Base-by-base conservation (phyloP, 2,329 filamentous ascomycete genomes). In the Penicillium sp. region DNA sequence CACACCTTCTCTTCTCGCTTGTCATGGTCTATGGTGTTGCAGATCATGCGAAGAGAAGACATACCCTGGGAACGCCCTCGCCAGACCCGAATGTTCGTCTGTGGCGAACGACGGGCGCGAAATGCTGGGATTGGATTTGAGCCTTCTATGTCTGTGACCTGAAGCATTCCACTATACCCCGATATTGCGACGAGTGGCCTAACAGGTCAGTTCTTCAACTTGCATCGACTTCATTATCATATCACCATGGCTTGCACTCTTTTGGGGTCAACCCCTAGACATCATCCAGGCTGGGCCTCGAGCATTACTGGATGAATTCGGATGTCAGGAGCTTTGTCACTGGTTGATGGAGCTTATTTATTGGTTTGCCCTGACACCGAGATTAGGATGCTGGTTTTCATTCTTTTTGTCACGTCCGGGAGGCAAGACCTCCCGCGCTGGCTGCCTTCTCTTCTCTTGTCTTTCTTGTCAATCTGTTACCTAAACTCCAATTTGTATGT, bases 221-320 rank as follows among this genome's bases (percentile, higher is more conserved):
- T 20, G 22, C 45, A 51, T 7, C 15, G 31, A 41, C 43, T 40
- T 53, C 54, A 53, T 22, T 15, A 22, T 15, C 15, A 49, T 41
- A 44, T 20, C n/a, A 27, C 23, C 53, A 51, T 55, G 49, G 45
- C 51, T 55, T 55, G 56, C 63, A 41, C 42, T 61, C 4, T 26
- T n/a, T 52, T 81, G 81, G 80, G 79, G 55, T 80, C 80, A 82
- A 82, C 79, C 73, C 76, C 80, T 82, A 82, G 29, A 31, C 22
- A 53, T 76, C 68, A 74, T 79, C 76, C 74, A 73, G 74, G 78
- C 77, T 78, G 74, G 77, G 54, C 68, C 68, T 71, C 64, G 59
- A 54, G 54, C 53, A 47, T 64, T 66, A 71, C 73, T 71, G 72
- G 71, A 69, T 64, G 66, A 58, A 69, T 72, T 67, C 61, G 65